Evolutionary conservation across 2,329 filamentous ascomycete genomes (phyloP).

Genomic region (Fusarium luffae): DNA sequence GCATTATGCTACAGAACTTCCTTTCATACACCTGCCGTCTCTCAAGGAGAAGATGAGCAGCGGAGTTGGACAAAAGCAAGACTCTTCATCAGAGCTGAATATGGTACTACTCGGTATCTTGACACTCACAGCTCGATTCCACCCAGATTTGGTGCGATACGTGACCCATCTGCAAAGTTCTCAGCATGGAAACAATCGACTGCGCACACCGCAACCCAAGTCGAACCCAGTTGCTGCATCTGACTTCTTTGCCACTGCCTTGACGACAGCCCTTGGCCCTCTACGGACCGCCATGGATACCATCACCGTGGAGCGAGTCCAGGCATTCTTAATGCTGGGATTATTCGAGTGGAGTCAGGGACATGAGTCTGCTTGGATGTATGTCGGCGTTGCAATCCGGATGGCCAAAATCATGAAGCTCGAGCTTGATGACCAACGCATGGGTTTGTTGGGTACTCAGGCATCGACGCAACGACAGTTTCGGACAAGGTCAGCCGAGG

Average conservation of each 20-base stretch:
- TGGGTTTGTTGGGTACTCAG: background rate
- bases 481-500: background rate
- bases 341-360: slow-evolving; percentile 17
- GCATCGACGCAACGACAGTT: background rate
- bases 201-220: background rate
- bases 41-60: slow-evolving; percentile 6
- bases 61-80: background rate
- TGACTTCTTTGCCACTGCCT: slow-evolving; percentile 1
- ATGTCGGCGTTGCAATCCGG: slow-evolving; percentile 2
- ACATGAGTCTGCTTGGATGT: slow-evolving; percentile 7
- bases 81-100: slow-evolving; percentile 3
- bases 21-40: slow-evolving; percentile 70
- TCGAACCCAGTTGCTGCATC: background rate
- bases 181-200: background rate
- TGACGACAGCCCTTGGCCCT: slow-evolving; percentile 10
- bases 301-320: slow-evolving; percentile 1
- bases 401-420: slow-evolving; percentile 16
- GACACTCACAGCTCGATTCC: slow-evolving; percentile 17
- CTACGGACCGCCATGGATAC: slow-evolving; percentile 3
- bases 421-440: slow-evolving; percentile 12
- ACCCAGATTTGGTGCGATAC: slow-evolving; percentile 13
- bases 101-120: slow-evolving; percentile 18
- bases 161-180: slow-evolving; percentile 4
- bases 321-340: slow-evolving; percentile 16
- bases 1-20: slow-evolving; percentile 77